Base-by-base conservation (phyloP, 768 basidiomycete species). In the Lactifluus pinguis region DNA sequence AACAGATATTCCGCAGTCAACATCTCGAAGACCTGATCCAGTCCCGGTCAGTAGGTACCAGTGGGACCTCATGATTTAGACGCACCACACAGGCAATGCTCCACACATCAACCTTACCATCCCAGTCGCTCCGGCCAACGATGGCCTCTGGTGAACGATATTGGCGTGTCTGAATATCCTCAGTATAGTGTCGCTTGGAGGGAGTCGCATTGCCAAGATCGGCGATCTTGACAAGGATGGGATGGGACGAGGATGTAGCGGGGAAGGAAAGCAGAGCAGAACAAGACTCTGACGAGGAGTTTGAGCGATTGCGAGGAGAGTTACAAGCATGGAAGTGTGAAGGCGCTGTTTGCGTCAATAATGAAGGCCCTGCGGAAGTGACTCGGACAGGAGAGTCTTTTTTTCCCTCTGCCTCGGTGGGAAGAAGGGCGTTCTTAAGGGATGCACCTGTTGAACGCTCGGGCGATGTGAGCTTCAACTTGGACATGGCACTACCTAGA, bases 101-200 rank as follows among this genome's bases (percentile, higher is more conserved):
- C 93, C 93, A 97, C 21, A 95, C 82, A 73, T 97, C 93, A 48
- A 83, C 92, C 57, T 86, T 83, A 41, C 83, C 77, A 65, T 86
- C 90, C 93, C 93, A 97, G 66, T 91, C 89, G 39, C 81, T 82
- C 57, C 85, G 83, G 17, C 94, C 93, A 17, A 95, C 76, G 66
- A 97, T 93, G 56, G 92, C 93, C 72, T 97, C 93, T n/a, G 93
- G 93, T 30, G 89, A 83, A 63, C 93, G 87, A 71, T 97, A 97
- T 70, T 95, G 93, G 47, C 93, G 83, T n/a, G 93, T 97, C 75
- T 95, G 94, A 65, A 95, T 95, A 70, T 94, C 93, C 69, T 95
- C 93, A 9, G 93, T 95, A 71, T 83, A 97, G 71, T 95, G 92
- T 68, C 85, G 84, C 66, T 76, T 86, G n/a, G 89, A 86, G 15